Evolutionary conservation across 345 rosid genomes (phyloP), one percentile per base, ranked within the genome.

Genomic region (Clausena lansium): DNA sequence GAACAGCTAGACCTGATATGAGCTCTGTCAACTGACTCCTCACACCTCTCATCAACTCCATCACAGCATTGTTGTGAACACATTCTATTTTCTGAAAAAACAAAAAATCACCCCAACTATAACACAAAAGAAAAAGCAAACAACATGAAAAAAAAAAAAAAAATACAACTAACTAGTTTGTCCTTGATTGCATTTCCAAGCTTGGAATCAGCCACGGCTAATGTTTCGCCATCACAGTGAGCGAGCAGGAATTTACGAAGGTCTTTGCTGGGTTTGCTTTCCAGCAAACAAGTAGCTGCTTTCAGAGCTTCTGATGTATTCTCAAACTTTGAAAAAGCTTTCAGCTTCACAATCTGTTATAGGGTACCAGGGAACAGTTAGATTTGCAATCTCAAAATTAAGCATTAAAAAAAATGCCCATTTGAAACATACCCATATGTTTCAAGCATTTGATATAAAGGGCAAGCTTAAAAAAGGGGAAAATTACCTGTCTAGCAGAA

Each of bases 121-220:
- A 78, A 74, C 30, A 57, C 55, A 41, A 77, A 32, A 8, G 20
- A 2, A 58, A 79, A 41, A n/a, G 6, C 0, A 67, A 57, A 71
- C 19, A 66, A 2, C 60, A 22, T 1, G 9, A 41, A 41, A 41
- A 41, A 35, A 35, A 41, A 57, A 14, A 17, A 55, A 14, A 2
- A 50, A 10, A 41, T 36, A 72, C 91, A 52, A 19, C 5, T 52
- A 19, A 96, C 98, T 94, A 94, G 75, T 72, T 92, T 90, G 60
- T 96, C 99, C 81, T 96, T 96, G 65, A 96, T 96, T 1, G 90
- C 88, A 81, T 92, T 92, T 74, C 99, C 98, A 69, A 96, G 98
- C 84, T 92, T 96, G 0, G 99, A 93, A 81, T 94, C 98, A 78
- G 94, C 97, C 19, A 96, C 96, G 30, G 81, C 99, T 41, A 96